Percentiles rank a stretch among this genome's conserved stretches.
Conservation (phyloP, 345 rosid species). For the Leavenworthia alabamica region DNA sequence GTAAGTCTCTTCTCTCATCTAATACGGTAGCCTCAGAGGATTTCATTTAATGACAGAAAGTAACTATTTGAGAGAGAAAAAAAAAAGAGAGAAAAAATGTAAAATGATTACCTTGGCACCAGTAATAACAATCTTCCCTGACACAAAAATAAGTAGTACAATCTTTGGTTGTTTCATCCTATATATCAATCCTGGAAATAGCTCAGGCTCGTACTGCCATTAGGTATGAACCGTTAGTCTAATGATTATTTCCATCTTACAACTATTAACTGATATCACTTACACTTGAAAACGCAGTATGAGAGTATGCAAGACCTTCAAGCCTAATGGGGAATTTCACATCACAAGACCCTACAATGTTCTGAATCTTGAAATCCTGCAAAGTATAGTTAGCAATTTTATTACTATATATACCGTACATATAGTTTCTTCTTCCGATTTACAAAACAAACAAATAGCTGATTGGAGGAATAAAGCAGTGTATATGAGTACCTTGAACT, state of each 20-base stretch:
- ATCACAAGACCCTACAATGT: slow-evolving; percentile 82
- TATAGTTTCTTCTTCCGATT: no score
- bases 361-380: slow-evolving; percentile 90
- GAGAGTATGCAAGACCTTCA: slow-evolving; percentile 78
- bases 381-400: neutral
- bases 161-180: slow-evolving; percentile 89
- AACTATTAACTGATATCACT: slow-evolving; percentile 27
- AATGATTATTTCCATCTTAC: slow-evolving; percentile 3
- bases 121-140: slow-evolving; percentile 88
- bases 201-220: slow-evolving; percentile 77
- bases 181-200: slow-evolving; percentile 83
- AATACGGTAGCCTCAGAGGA: neutral
- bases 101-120: slow-evolving; percentile 75
- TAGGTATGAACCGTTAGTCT: slow-evolving; percentile 17
- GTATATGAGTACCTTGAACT: slow-evolving; percentile 56
- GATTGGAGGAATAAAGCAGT: neutral
- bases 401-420: no score
- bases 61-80: neutral
- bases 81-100: no score
- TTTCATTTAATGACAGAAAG: slow-evolving; percentile 2
- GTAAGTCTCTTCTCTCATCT: slow-evolving; percentile 75
- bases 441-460: neutral
- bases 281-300: slow-evolving; percentile 80
- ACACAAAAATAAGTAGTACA: slow-evolving; percentile 76
- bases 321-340: slow-evolving; percentile 76